Conservation (phyloP, 2,329 filamentous ascomycete species). For the Teratosphaeria nubilosa region DNA sequence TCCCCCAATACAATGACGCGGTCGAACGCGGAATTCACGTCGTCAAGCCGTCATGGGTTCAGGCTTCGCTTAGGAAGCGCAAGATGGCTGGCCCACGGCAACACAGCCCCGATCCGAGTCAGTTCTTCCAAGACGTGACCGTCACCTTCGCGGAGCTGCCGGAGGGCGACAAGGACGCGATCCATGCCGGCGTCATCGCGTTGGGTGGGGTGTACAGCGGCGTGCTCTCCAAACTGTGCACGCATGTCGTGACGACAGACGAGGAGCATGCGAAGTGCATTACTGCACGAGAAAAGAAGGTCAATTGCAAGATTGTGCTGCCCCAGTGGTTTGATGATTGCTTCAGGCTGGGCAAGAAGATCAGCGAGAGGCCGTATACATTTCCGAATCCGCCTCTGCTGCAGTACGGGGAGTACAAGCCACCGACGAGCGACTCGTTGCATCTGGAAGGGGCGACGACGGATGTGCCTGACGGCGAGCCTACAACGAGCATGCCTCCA, state of each 20-base stretch:
- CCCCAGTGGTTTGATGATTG: slow-evolving; percentile 99
- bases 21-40: slow-evolving; percentile 72
- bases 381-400: slow-evolving; percentile 81
- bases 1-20: slow-evolving; percentile 71
- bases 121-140: slow-evolving; percentile 80
- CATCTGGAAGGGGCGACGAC: slow-evolving; percentile 59
- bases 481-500: slow-evolving; percentile 30
- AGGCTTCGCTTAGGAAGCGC: slow-evolving; percentile 55
- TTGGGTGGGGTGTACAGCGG: slow-evolving; percentile 75
- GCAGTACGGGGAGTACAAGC: slow-evolving; percentile 17
- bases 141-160: slow-evolving; percentile 79
- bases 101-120: slow-evolving; percentile 79
- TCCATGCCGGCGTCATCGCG: slow-evolving; percentile 78
- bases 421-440: slow-evolving; percentile 11
- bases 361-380: slow-evolving; percentile 76
- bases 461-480: slow-evolving; percentile 22
- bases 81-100: slow-evolving; percentile 70
- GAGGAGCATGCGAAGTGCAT: slow-evolving; percentile 63
- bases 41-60: slow-evolving; percentile 73
- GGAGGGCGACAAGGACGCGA: slow-evolving; percentile 77
- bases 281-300: slow-evolving; percentile 51
- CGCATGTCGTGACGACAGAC: slow-evolving; percentile 77
- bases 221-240: slow-evolving; percentile 62
- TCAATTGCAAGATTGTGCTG: slow-evolving; percentile 72
- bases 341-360: slow-evolving; percentile 80